phyloP scores from a whole-genome alignment of 441 rosid species.

The Mallotus repandus region DNA sequence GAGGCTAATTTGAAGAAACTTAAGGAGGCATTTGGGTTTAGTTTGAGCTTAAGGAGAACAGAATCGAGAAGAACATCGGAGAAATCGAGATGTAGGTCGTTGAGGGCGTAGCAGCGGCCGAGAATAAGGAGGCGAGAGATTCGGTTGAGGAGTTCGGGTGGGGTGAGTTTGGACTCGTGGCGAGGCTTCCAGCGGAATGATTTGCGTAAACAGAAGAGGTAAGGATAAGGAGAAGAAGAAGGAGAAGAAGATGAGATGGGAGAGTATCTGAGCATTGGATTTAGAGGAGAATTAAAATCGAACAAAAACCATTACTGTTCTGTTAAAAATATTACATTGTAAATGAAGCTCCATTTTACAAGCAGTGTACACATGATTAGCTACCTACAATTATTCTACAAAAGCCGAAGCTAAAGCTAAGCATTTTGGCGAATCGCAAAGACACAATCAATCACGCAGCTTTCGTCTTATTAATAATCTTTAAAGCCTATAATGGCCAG shows the following conservation, averaged over 20 bases:
- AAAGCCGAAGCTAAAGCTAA: no score
- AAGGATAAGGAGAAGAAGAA: background rate
- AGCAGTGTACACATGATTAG: no score
- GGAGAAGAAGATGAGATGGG: slow-evolving; percentile 23
- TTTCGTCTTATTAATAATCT: no score
- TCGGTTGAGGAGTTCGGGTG: slow-evolving; percentile 57
- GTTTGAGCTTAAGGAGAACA: slow-evolving; percentile 51
- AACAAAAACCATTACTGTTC: background rate
- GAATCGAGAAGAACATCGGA: slow-evolving; percentile 70
- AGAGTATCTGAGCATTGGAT: slow-evolving; percentile 31
- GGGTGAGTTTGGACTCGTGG: slow-evolving; percentile 52
- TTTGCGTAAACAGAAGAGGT: slow-evolving; percentile 23
- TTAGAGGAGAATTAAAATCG: background rate
- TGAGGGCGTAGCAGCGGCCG: slow-evolving; percentile 61
- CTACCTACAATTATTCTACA: no score
- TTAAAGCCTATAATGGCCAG: no score
- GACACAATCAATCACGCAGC: no score
- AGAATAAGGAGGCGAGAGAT: slow-evolving; percentile 68
- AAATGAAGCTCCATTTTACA: no score
- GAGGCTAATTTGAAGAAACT: slow-evolving; percentile 60
- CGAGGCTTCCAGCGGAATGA: slow-evolving; percentile 58
- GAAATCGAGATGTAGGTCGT: slow-evolving; percentile 50
- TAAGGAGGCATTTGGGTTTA: slow-evolving; percentile 60
- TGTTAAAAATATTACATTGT: background rate
- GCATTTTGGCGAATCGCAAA: no score